Evolutionary conservation across 192 early-diverging fungal species (phyloP).

Genomic region (Coemansia furcata): DNA sequence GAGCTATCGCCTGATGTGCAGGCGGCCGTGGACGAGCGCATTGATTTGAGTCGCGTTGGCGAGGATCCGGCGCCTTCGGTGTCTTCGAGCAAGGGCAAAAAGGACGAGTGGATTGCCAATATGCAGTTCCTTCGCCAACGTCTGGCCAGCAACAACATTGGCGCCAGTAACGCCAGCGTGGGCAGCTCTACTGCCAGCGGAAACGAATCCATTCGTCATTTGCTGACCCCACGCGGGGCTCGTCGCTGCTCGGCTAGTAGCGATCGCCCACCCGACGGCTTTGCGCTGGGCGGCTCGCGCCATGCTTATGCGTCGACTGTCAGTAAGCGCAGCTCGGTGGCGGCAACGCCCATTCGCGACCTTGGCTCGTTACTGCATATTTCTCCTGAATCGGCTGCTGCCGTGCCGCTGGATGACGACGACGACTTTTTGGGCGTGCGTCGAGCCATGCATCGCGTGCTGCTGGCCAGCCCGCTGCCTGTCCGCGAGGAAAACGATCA

Average conservation of each 20-base stretch:
- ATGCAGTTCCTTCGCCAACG: constrained; percentile 42
- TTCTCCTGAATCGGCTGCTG: background rate
- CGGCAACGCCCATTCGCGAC: background rate
- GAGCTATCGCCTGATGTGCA: constrained; percentile 23
- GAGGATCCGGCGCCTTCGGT: background rate
- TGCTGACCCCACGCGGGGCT: background rate
- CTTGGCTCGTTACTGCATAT: background rate
- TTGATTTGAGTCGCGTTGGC: constrained; percentile 5
- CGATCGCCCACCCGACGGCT: background rate
- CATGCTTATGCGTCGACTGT: background rate
- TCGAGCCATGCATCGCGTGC: background rate
- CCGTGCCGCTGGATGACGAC: background rate
- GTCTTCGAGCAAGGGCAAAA: constrained; percentile 11
- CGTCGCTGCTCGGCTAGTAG: constrained; percentile 1
- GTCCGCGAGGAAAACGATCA: background rate
- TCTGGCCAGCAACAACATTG: constrained; percentile 19
- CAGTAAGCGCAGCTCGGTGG: background rate
- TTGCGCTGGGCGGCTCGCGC: background rate
- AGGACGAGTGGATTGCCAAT: constrained; percentile 49
- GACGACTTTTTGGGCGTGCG: constrained; percentile 5
- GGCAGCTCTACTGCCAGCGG: background rate
- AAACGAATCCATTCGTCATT: background rate
- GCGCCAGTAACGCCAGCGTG: background rate
- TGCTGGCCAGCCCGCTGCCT: constrained; percentile 2
- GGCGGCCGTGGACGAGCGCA: constrained; percentile 22